Percentiles rank a stretch among this genome's conserved stretches.
Conservation (phyloP, 2,329 filamentous ascomycete species). For the Elsinoe perseae region DNA sequence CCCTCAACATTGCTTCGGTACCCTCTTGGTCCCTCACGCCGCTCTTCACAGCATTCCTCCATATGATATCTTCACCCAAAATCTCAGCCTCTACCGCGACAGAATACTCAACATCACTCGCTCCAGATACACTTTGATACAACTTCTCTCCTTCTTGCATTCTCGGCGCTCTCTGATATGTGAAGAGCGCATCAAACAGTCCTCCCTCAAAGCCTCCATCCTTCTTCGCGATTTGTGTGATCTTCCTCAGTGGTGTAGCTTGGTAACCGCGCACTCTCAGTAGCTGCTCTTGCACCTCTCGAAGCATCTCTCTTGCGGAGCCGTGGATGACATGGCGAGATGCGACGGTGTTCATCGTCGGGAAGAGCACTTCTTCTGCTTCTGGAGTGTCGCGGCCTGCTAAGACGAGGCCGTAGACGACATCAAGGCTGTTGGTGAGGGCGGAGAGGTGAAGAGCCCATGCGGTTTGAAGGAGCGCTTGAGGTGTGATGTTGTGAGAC, state of each 20-base stretch:
- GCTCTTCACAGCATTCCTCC: constrained; percentile 65
- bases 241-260: constrained; percentile 67
- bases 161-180: constrained; percentile 52
- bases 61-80: constrained; percentile 48
- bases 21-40: constrained; percentile 43
- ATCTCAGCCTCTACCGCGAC: constrained; percentile 75
- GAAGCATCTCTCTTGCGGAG: constrained; percentile 54
- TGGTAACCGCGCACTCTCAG: constrained; percentile 61
- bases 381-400: constrained; percentile 73
- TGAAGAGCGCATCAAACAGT: constrained; percentile 60
- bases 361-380: constrained; percentile 64
- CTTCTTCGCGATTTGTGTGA: constrained; percentile 50
- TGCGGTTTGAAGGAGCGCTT: constrained; percentile 66
- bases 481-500: constrained; percentile 59
- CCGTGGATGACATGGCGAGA: constrained; percentile 68
- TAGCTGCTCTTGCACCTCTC: constrained; percentile 65
- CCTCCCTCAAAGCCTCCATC: constrained; percentile 30
- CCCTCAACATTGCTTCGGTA: constrained; percentile 46
- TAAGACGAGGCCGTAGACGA: constrained; percentile 74
- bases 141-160: constrained; percentile 31
- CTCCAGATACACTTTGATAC: constrained; percentile 55
- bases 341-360: constrained; percentile 84
- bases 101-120: constrained; percentile 69
- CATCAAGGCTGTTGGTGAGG: constrained; percentile 57
- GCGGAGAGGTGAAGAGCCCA: constrained; percentile 66